phyloP scores from a whole-genome alignment of 1,284 basidiomycete genomes.

The Trametes polyzona region DNA sequence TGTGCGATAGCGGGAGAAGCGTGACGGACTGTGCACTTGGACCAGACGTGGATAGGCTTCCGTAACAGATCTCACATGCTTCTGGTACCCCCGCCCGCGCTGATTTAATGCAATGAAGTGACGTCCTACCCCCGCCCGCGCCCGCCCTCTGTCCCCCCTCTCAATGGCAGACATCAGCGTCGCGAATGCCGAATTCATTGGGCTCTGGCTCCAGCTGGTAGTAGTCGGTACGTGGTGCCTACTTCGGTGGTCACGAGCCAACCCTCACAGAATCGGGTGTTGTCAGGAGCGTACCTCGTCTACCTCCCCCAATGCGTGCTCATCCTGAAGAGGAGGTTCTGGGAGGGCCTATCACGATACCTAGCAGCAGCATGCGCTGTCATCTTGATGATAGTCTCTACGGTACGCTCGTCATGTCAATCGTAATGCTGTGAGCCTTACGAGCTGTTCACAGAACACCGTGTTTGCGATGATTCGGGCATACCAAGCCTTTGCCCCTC shows the following conservation, averaged over 20 bases:
- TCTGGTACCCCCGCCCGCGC: too few relatives aligned
- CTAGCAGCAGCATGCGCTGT: constrained; percentile 1
- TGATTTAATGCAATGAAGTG: too few relatives aligned
- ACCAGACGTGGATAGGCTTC: too few relatives aligned
- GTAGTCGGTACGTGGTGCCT: background rate
- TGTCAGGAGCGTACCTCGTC: constrained; percentile 8
- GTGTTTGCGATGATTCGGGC: constrained; percentile 1
- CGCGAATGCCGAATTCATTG: constrained; percentile 3
- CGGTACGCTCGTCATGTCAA: background rate
- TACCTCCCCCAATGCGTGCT: constrained; percentile 5
- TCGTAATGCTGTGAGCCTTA: background rate
- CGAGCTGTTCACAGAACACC: background rate
- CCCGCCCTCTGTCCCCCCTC: too few relatives aligned
- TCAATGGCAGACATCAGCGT: too few relatives aligned
- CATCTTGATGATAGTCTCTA: too few relatives aligned
- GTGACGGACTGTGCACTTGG: too few relatives aligned
- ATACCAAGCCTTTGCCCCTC: constrained; percentile 5
- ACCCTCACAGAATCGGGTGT: background rate
- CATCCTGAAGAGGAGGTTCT: constrained; percentile 6
- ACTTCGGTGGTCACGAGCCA: background rate
- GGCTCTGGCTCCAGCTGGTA: constrained; percentile 10
- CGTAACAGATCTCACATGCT: too few relatives aligned
- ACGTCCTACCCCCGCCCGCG: too few relatives aligned
- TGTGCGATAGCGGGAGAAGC: too few relatives aligned
- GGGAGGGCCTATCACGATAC: constrained; percentile 7